Percentiles rank a stretch among this genome's conserved stretches.
Conservation (phyloP, 768 basidiomycete genomes). For the Leccinum rimulosum region DNA sequence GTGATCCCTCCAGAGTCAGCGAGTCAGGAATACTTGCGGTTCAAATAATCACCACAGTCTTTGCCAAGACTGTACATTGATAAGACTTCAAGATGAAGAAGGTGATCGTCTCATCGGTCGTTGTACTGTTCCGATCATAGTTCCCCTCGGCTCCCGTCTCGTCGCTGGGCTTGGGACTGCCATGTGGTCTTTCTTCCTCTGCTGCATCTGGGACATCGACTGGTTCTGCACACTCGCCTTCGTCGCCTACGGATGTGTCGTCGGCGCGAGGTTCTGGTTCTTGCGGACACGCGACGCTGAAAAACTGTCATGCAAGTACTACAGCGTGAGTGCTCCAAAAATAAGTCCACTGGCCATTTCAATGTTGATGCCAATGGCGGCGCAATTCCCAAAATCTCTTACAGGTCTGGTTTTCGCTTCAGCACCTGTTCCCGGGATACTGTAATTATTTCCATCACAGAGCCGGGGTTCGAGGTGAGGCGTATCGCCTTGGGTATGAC, state of each 20-base stretch:
- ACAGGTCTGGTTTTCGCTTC: no score
- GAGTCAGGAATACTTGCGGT: constrained; percentile 31
- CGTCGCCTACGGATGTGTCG: constrained; percentile 30
- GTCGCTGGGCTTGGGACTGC: constrained; percentile 35
- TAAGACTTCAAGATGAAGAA: constrained; percentile 47
- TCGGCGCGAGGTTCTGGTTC: constrained; percentile 35
- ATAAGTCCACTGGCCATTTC: no score
- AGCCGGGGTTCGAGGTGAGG: constrained; percentile 7
- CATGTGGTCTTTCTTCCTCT: constrained; percentile 38
- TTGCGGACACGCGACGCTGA: constrained; percentile 30
- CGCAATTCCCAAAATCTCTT: no score
- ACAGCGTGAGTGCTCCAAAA: constrained; percentile 31
- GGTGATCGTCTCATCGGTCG: constrained; percentile 42
- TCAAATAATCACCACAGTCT: constrained; percentile 36
- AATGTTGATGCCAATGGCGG: no score
- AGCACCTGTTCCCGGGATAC: no score
- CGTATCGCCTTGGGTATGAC: neutral
- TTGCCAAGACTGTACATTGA: constrained; percentile 46
- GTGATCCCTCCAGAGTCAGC: constrained; percentile 25
- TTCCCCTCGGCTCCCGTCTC: constrained; percentile 37
- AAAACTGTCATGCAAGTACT: constrained; percentile 35
- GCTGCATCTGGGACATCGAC: constrained; percentile 37
- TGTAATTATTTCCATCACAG: no score
- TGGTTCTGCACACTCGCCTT: constrained; percentile 21
- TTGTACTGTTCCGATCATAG: constrained; percentile 43